These are phyloP conservation scores for Phytophthora syringae DNA, from an alignment of 352 stramenopile species.

Conservation along the genomic window DNA sequence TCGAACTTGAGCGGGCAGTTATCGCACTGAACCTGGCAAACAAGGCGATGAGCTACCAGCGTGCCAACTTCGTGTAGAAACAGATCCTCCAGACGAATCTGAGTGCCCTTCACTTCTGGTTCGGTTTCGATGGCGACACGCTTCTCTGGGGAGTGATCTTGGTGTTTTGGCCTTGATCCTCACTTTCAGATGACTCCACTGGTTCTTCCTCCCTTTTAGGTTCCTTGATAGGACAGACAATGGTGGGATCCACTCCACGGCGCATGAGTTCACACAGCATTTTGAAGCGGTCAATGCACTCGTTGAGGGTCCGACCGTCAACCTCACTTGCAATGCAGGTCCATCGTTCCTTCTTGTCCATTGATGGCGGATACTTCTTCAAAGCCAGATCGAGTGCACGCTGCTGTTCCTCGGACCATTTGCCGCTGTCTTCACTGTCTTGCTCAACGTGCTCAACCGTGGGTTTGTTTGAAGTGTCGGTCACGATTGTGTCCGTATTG, in stretches of 20 bases:
- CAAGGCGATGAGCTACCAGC: slow-evolving; percentile 65
- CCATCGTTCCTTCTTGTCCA: slow-evolving; percentile 81
- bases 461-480: neutral
- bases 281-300: slow-evolving; percentile 88
- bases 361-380: slow-evolving; percentile 72
- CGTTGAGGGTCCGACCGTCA: slow-evolving; percentile 69
- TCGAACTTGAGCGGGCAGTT: slow-evolving; percentile 85
- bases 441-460: neutral
- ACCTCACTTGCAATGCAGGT: slow-evolving; percentile 69
- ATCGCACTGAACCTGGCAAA: slow-evolving; percentile 71
- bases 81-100: slow-evolving; percentile 68
- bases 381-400: slow-evolving; percentile 67
- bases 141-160: slow-evolving; percentile 57
- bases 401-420: slow-evolving; percentile 76
- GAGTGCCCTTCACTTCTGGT: slow-evolving; percentile 53
- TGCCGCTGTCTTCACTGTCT: slow-evolving; percentile 20
- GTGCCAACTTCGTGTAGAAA: slow-evolving; percentile 85
- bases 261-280: slow-evolving; percentile 60
- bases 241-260: slow-evolving; percentile 30
- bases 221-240: neutral
- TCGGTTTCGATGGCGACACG: slow-evolving; percentile 67
- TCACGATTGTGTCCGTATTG: neutral
- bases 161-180: slow-evolving; percentile 30
- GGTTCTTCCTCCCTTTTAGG: slow-evolving; percentile 28
- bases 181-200: slow-evolving; percentile 14